Percentiles rank a stretch among this genome's conserved stretches.
These are phyloP conservation scores for Meyerozyma smithsonii DNA, from an alignment of 1,139 yeast species.

Conservation along the genomic window DNA sequence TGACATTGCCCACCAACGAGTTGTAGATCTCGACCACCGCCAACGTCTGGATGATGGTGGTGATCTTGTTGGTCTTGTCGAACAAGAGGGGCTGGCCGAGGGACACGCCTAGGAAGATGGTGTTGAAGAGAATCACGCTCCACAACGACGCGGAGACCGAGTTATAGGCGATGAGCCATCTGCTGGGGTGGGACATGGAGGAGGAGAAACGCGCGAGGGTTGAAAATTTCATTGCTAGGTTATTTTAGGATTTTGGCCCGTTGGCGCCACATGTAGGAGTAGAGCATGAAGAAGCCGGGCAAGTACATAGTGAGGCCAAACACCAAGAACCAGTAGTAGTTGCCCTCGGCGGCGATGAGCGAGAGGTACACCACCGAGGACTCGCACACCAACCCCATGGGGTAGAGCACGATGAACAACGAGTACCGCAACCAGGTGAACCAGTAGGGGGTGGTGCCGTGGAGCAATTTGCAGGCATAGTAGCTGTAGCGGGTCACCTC, in stretches of 20 bases:
- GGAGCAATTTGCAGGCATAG: constrained; percentile 18
- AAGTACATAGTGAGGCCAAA: constrained; percentile 26
- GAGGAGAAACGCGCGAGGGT: not conserved
- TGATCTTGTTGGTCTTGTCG: constrained; percentile 52
- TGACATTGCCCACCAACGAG: constrained; percentile 71
- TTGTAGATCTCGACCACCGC: constrained; percentile 82
- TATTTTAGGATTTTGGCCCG: constrained; percentile 15
- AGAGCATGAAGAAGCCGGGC: constrained; percentile 31
- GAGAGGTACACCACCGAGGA: constrained; percentile 26
- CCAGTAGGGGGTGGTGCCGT: constrained; percentile 15
- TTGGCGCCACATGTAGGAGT: constrained; percentile 31
- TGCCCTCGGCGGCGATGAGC: constrained; percentile 12
- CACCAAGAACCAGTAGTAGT: constrained; percentile 21
- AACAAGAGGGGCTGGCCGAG: constrained; percentile 60
- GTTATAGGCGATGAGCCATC: constrained; percentile 42
- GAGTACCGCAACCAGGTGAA: constrained; percentile 31
- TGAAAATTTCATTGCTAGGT: not conserved
- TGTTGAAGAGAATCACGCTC: constrained; percentile 40
- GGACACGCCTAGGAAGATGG: constrained; percentile 28
- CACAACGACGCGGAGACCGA: constrained; percentile 43
- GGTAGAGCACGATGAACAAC: constrained; percentile 30
- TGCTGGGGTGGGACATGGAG: constrained; percentile 23
- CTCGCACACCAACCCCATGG: constrained; percentile 31
- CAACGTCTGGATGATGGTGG: constrained; percentile 71
- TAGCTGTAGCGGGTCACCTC: constrained; percentile 31